phyloP scores from a whole-genome alignment of 306 rosid genomes.

The Cucurbita moschata region DNA sequence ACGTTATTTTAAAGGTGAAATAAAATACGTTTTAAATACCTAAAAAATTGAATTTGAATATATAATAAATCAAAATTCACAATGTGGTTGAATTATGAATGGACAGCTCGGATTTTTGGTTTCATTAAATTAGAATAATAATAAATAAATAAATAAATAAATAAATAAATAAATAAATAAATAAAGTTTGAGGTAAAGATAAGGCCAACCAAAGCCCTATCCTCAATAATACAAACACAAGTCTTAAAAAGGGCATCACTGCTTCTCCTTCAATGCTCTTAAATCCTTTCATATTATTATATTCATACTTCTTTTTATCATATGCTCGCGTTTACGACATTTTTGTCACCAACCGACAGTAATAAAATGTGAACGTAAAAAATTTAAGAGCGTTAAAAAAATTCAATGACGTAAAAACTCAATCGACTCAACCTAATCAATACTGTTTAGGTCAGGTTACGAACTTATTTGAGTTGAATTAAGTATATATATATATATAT shows the following conservation, averaged over 20 bases:
- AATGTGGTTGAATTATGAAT: not conserved
- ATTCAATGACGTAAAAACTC: too few relatives aligned
- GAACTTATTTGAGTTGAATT: too few relatives aligned
- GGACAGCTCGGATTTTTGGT: not conserved
- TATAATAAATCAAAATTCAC: too few relatives aligned
- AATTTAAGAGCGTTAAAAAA: too few relatives aligned
- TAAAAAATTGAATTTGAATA: not conserved
- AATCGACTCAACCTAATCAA: too few relatives aligned
- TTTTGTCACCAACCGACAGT: too few relatives aligned
- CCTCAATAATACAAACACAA: not conserved
- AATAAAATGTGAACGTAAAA: too few relatives aligned
- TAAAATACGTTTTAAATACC: not conserved
- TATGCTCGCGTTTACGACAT: too few relatives aligned
- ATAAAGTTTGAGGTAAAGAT: not conserved
- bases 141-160: not conserved
- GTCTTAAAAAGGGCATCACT: not conserved
- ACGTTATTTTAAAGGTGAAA: not conserved
- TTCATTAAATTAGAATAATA: not conserved
- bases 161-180: not conserved
- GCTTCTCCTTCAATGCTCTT: not conserved
- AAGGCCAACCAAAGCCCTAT: not conserved
- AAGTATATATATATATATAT: too few relatives aligned
- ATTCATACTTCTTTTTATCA: too few relatives aligned
- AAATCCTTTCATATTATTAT: too few relatives aligned
- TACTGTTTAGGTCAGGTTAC: too few relatives aligned